Conservation (phyloP, 176 grass and related monocot genomes). For the Paspalum vaginatum region DNA sequence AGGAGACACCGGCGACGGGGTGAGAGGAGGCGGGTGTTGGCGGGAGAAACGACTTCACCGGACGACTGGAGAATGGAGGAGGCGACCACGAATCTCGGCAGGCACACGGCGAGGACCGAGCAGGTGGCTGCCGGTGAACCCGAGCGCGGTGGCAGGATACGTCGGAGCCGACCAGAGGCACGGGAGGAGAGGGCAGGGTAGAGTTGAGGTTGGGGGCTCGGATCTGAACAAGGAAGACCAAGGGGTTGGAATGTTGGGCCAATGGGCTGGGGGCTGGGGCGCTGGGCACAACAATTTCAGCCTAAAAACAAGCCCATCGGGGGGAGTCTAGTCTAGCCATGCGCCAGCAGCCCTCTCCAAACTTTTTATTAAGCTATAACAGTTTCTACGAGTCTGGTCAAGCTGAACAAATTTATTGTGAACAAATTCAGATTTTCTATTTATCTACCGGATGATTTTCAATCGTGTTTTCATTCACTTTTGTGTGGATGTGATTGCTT, state of each 20-base stretch:
- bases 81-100: not conserved
- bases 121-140: not conserved
- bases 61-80: not conserved
- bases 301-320: no score
- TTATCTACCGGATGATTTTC: no score
- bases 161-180: not conserved
- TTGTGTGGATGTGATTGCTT: no score
- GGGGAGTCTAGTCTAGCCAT: no score
- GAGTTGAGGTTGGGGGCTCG: not conserved
- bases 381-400: no score
- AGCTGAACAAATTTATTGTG: no score
- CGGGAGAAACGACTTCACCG: not conserved
- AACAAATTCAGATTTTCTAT: no score
- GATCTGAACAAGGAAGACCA: not conserved
- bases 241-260: not conserved
- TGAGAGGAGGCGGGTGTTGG: not conserved
- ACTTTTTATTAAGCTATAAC: no score
- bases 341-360: no score
- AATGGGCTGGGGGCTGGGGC: no score
- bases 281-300: no score
- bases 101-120: not conserved
- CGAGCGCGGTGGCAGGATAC: not conserved
- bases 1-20: not conserved
- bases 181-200: not conserved
- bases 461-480: no score